Conservation (phyloP, 2,329 filamentous ascomycete species). For the Fusarium stilboides region DNA sequence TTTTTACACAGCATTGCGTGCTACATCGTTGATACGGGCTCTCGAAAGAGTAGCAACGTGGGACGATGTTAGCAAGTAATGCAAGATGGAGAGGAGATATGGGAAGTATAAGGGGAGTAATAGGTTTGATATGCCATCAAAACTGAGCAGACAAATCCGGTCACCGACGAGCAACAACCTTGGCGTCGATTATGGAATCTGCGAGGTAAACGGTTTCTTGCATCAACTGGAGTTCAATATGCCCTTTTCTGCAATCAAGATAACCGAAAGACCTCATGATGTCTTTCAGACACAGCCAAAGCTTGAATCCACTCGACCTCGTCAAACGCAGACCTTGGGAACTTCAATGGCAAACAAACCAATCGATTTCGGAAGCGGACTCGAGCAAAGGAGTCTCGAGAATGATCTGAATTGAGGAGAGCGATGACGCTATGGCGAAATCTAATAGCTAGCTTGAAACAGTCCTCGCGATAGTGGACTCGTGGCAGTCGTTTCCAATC, state of each 20-base stretch:
- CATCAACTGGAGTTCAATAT: constrained; percentile 50
- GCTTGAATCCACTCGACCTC: constrained; percentile 52
- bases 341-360: constrained; percentile 42
- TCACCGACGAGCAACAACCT: constrained; percentile 32
- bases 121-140: constrained; percentile 49
- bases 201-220: constrained; percentile 45
- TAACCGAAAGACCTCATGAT: constrained; percentile 43
- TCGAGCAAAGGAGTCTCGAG: constrained; percentile 40
- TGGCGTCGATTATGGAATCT: constrained; percentile 39
- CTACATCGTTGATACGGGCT: constrained; percentile 17
- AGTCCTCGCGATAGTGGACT: constrained; percentile 53
- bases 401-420: constrained; percentile 52
- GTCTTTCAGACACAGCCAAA: constrained; percentile 49
- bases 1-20: constrained; percentile 38
- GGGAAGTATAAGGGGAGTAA: constrained; percentile 44
- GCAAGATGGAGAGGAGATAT: constrained; percentile 20
- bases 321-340: constrained; percentile 51
- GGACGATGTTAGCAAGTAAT: constrained; percentile 18
- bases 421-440: constrained; percentile 56
- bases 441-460: constrained; percentile 57
- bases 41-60: constrained; percentile 19
- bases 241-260: constrained; percentile 46
- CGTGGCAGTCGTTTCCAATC: constrained; percentile 45
- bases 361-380: constrained; percentile 49
- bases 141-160: constrained; percentile 45